These are phyloP conservation scores for Angomonas deanei DNA, from an alignment of 208 protist species.

Conservation along the genomic window DNA sequence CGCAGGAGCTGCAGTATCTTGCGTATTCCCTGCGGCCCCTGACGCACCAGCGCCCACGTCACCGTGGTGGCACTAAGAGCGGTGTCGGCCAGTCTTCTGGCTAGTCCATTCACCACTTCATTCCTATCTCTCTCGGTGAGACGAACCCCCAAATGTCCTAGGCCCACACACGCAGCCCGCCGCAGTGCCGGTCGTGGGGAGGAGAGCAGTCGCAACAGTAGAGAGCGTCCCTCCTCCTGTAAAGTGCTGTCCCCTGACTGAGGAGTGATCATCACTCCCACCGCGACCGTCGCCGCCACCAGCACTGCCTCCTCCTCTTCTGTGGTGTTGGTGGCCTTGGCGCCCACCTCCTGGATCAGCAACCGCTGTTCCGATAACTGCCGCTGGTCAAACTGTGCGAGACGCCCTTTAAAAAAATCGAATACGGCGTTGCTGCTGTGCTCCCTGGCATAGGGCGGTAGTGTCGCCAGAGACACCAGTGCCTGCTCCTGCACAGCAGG, in stretches of 20 bases:
- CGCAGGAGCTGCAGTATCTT: conserved; percentile 20
- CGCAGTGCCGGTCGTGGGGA: conserved; percentile 39
- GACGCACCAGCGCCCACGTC: conserved; percentile 48
- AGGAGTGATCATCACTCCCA: conserved; percentile 22
- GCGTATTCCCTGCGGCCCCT: conserved; percentile 34
- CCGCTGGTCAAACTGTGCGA: not conserved
- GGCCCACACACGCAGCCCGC: conserved; percentile 48
- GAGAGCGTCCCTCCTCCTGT: not conserved
- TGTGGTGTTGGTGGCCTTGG: not conserved
- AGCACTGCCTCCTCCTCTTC: conserved; percentile 28
- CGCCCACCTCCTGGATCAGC: not conserved
- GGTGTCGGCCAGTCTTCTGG: conserved; percentile 8
- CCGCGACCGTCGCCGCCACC: conserved; percentile 37
- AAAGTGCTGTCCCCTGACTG: conserved; percentile 5
- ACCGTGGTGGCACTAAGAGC: conserved; percentile 28
- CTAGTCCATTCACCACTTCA: not conserved
- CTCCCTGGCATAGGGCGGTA: conserved; percentile 37
- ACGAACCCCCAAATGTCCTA: conserved; percentile 34
- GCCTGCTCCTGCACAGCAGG: conserved; percentile 45
- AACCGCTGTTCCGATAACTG: not conserved
- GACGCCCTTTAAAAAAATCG: conserved; percentile 31
- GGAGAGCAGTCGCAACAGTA: conserved; percentile 20
- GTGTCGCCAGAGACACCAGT: conserved; percentile 42
- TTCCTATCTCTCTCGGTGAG: not conserved
- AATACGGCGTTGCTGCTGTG: conserved; percentile 48